Percentiles rank a stretch among this genome's conserved stretches.
Evolutionary conservation across 176 grass and related monocot species (phyloP).

Genomic region (Zoysia japonica): DNA sequence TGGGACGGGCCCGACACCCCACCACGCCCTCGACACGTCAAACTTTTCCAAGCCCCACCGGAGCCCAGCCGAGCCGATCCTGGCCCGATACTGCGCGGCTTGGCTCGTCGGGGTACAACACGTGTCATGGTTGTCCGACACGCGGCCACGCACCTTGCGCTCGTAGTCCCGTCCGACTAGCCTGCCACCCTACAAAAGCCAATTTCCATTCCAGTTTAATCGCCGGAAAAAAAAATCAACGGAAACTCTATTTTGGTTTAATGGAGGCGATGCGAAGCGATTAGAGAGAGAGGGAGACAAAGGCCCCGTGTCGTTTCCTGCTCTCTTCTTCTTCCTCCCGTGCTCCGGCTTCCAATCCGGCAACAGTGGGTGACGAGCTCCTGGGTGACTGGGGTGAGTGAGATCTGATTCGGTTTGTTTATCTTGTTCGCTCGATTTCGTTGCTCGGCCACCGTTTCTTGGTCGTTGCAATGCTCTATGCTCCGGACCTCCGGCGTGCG

Average conservation of each 20-base stretch:
- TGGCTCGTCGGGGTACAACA: slow-evolving; percentile 38
- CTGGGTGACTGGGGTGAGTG: background rate
- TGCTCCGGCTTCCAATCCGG: slow-evolving; percentile 18
- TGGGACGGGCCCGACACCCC: too few relatives aligned
- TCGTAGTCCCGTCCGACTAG: slow-evolving; percentile 41
- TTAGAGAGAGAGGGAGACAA: slow-evolving; percentile 34
- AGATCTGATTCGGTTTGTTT: slow-evolving; percentile 4
- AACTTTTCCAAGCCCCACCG: background rate
- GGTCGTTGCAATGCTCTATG: slow-evolving; percentile 16
- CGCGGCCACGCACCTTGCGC: slow-evolving; percentile 51
- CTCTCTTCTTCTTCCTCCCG: background rate
- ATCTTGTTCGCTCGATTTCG: background rate
- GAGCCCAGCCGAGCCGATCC: slow-evolving; percentile 23
- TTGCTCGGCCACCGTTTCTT: background rate
- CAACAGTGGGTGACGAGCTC: background rate
- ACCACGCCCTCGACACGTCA: background rate
- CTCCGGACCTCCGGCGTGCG: background rate
- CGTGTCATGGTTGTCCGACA: slow-evolving; percentile 55
- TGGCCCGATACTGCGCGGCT: background rate
- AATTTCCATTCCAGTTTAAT: slow-evolving; percentile 28
- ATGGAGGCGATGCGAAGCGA: slow-evolving; percentile 36
- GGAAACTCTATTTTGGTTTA: slow-evolving; percentile 25
- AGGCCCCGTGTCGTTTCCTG: slow-evolving; percentile 27
- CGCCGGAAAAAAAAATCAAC: slow-evolving; percentile 1
- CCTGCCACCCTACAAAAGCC: background rate